Evolutionary conservation across 2,329 filamentous ascomycete species (phyloP).

Genomic region (Cladophialophora psammophila): DNA sequence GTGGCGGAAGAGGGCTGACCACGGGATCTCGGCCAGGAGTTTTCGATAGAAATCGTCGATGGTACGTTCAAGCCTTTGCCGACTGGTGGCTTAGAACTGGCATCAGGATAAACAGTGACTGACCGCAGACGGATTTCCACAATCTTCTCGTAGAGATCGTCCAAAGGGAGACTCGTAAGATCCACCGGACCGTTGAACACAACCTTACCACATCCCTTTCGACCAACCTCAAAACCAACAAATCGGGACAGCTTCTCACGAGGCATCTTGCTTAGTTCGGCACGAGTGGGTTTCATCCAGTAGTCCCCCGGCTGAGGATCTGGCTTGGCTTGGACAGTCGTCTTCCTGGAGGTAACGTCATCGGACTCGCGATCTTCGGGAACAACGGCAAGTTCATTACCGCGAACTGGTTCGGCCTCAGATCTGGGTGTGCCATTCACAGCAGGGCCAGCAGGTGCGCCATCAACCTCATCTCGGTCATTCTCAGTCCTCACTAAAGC

Average conservation of each 20-base stretch:
- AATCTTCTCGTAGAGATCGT: constrained; percentile 78
- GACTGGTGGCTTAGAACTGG: constrained; percentile 77
- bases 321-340: constrained; percentile 36
- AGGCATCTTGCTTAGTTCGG: constrained; percentile 80
- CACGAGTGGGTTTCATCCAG: constrained; percentile 80
- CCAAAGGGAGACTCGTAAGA: constrained; percentile 77
- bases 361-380: constrained; percentile 67
- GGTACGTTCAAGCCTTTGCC: constrained; percentile 93
- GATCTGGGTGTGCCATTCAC: constrained; percentile 48
- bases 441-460: constrained; percentile 62
- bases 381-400: constrained; percentile 79
- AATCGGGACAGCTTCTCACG: constrained; percentile 79
- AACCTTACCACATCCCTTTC: constrained; percentile 80
- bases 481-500: constrained; percentile 60
- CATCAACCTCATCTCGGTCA: constrained; percentile 51
- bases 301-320: constrained; percentile 76
- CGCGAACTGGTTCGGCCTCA: constrained; percentile 68
- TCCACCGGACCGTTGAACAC: constrained; percentile 84
- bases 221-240: constrained; percentile 78
- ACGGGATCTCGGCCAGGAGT: constrained; percentile 84
- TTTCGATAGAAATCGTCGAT: constrained; percentile 83
- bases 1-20: constrained; percentile 67
- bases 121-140: constrained; percentile 78
- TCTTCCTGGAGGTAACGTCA: constrained; percentile 44
- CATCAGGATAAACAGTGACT: constrained; percentile 84